phyloP scores from a whole-genome alignment of 192 early-diverging fungal species.

The Coemansia sp. region DNA sequence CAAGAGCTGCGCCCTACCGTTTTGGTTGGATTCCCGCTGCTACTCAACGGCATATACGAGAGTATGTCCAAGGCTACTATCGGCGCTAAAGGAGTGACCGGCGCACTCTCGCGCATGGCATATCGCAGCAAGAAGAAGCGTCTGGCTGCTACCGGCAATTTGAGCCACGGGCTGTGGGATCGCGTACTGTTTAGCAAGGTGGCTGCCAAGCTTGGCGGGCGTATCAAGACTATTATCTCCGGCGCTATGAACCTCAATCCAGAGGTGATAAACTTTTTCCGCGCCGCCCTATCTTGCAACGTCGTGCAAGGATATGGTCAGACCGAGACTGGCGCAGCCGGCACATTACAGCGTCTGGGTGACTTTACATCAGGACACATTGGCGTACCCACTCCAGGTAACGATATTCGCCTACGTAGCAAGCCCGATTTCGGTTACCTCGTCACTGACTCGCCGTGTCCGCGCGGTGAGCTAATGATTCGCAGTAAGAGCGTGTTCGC shows the following conservation, averaged over 20 bases:
- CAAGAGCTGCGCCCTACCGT: conserved; percentile 72
- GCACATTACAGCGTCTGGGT: conserved; percentile 46
- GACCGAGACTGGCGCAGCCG: conserved; percentile 66
- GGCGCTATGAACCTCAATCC: conserved; percentile 68
- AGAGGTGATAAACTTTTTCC: conserved; percentile 81
- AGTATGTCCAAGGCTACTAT: conserved; percentile 59
- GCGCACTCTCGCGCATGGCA: conserved; percentile 53
- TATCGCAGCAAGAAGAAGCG: conserved; percentile 60
- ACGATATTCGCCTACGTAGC: conserved; percentile 82
- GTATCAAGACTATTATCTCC: conserved; percentile 70
- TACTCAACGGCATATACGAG: conserved; percentile 82
- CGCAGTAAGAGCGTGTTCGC: conserved; percentile 70
- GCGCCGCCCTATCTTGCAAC: conserved; percentile 61
- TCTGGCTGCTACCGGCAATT: conserved; percentile 56
- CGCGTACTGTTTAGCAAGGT: conserved; percentile 81
- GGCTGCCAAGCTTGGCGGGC: conserved; percentile 71
- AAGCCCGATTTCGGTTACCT: conserved; percentile 82
- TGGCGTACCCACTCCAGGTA: conserved; percentile 63
- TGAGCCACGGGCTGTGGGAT: conserved; percentile 82
- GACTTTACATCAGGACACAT: conserved; percentile 68
- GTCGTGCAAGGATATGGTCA: conserved; percentile 85
- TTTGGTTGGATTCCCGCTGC: conserved; percentile 70
- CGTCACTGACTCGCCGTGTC: conserved; percentile 70
- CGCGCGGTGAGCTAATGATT: conserved; percentile 84
- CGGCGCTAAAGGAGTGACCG: conserved; percentile 50